Evolutionary conservation across 225 moss, liverwort and hornwort species (phyloP).

Genomic region (Physcomitrium patens): DNA sequence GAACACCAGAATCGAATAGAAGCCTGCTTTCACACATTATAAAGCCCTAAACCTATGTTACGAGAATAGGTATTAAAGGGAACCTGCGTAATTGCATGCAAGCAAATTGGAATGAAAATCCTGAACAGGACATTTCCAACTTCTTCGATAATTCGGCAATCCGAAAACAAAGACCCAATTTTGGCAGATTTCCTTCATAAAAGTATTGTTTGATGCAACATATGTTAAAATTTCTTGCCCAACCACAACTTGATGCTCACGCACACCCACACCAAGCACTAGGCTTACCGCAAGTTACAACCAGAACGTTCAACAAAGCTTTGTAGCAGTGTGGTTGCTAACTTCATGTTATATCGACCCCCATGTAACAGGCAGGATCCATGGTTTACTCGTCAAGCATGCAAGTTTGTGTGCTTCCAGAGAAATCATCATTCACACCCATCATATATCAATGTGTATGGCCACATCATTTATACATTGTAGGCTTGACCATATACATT

Average conservation of each 20-base stretch:
- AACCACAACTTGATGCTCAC: not conserved
- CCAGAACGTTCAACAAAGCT: slow-evolving; percentile 36
- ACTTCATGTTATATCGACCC: slow-evolving; percentile 40
- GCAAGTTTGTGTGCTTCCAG: slow-evolving; percentile 39
- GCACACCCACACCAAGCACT: not conserved
- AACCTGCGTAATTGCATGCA: not conserved
- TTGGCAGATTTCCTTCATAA: not conserved
- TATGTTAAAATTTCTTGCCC: not conserved
- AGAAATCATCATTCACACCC: slow-evolving; percentile 36
- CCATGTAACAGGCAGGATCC: slow-evolving; percentile 45
- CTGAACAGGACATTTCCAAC: not conserved
- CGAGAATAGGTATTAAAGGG: not conserved
- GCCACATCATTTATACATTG: no score
- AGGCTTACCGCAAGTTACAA: slow-evolving; percentile 34
- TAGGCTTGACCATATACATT: not conserved
- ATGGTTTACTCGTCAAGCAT: slow-evolving; percentile 37
- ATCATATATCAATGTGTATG: no score
- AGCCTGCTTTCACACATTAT: slow-evolving; percentile 5
- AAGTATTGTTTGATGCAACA: not conserved
- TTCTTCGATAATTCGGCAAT: not conserved
- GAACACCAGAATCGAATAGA: not conserved
- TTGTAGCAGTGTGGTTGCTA: slow-evolving; percentile 29
- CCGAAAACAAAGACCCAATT: not conserved
- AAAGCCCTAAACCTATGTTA: not conserved
- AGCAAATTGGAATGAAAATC: not conserved